Percentiles rank a stretch among this genome's conserved stretches.
Conservation (phyloP, 495 filamentous ascomycete species). For the Staphylotrichum longicolle region DNA sequence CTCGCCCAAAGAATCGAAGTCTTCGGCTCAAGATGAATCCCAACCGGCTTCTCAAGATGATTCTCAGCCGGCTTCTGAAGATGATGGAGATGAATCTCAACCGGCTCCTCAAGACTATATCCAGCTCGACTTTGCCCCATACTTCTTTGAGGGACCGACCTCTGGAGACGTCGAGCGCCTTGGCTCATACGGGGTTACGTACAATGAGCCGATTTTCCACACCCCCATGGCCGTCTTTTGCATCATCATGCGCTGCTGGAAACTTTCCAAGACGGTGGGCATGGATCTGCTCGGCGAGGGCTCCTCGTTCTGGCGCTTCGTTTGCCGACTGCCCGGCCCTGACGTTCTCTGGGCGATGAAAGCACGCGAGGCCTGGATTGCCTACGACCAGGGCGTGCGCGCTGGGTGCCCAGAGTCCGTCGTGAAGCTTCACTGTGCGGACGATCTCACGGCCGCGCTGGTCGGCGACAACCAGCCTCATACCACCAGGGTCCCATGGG, state of each 20-base stretch:
- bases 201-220: conserved; percentile 30
- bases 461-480: conserved; percentile 21
- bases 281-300: conserved; percentile 32
- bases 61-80: too few species aligned
- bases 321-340: conserved; percentile 29
- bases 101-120: too few species aligned
- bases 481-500: background rate
- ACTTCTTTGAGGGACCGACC: conserved; percentile 26
- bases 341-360: conserved; percentile 32
- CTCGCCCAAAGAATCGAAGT: too few species aligned
- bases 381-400: conserved; percentile 3
- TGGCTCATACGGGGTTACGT: conserved; percentile 29
- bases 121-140: conserved; percentile 27
- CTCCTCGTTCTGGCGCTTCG: conserved; percentile 29
- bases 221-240: conserved; percentile 26
- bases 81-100: too few species aligned
- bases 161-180: background rate
- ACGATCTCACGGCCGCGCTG: conserved; percentile 28
- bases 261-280: conserved; percentile 18
- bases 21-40: too few species aligned
- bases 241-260: conserved; percentile 13
- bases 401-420: background rate
- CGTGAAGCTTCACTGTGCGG: background rate
- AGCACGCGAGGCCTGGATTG: conserved; percentile 26
- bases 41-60: too few species aligned